These are phyloP conservation scores for Cercospora sp. DNA, from an alignment of 2,329 filamentous ascomycete species.

Conservation along the genomic window DNA sequence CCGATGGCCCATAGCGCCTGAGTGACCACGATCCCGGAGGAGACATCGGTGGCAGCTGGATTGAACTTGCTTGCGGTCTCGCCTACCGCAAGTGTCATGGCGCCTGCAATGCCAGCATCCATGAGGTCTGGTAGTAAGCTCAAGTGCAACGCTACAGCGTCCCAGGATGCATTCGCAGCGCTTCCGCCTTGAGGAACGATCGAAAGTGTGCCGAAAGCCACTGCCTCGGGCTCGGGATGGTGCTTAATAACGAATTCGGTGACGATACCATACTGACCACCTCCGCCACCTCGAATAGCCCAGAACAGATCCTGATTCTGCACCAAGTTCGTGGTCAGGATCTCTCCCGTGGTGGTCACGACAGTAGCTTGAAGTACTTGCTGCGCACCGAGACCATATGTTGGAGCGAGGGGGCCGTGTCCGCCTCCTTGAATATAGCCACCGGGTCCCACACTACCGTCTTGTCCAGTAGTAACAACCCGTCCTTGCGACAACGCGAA, in stretches of 20 bases:
- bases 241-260: slow-evolving; percentile 41
- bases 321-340: slow-evolving; percentile 49
- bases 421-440: slow-evolving; percentile 64
- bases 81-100: slow-evolving; percentile 25
- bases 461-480: slow-evolving; percentile 24
- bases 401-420: slow-evolving; percentile 54
- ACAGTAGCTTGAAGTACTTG: slow-evolving; percentile 52
- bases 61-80: slow-evolving; percentile 35
- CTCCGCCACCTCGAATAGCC: slow-evolving; percentile 62
- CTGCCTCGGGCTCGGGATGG: slow-evolving; percentile 29
- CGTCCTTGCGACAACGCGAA: slow-evolving; percentile 20
- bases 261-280: slow-evolving; percentile 60
- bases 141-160: slow-evolving; percentile 37
- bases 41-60: slow-evolving; percentile 34
- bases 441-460: slow-evolving; percentile 34
- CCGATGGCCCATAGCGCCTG: slow-evolving; percentile 37
- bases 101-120: slow-evolving; percentile 34
- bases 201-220: slow-evolving; percentile 19
- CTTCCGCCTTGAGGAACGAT: slow-evolving; percentile 29
- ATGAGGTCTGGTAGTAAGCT: slow-evolving; percentile 36
- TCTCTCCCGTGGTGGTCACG: slow-evolving; percentile 52
- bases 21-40: slow-evolving; percentile 34
- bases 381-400: slow-evolving; percentile 60
- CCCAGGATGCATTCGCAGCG: slow-evolving; percentile 38
- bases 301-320: slow-evolving; percentile 61